Evolutionary conservation across 106 monocot species (phyloP).

Genomic region (Chionographis japonica): DNA sequence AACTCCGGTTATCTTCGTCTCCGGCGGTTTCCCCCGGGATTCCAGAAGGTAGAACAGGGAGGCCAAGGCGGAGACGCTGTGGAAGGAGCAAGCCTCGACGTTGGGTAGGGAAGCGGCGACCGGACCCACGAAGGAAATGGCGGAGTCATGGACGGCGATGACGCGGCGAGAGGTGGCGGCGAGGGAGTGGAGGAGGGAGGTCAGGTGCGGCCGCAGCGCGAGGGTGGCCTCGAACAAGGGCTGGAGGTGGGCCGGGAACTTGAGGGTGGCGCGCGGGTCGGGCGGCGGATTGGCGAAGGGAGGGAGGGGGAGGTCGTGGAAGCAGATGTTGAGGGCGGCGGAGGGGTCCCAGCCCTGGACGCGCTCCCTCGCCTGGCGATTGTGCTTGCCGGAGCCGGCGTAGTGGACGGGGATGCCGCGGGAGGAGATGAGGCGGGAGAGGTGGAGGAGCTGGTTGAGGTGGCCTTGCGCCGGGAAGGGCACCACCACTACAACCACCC

Average conservation of each 20-base stretch:
- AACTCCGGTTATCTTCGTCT: not conserved
- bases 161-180: constrained; percentile 31
- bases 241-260: constrained; percentile 48
- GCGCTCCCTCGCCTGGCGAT: constrained; percentile 49
- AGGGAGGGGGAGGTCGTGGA: constrained; percentile 42
- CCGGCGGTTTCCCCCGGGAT: not conserved
- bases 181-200: constrained; percentile 34
- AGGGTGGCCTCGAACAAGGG: constrained; percentile 38
- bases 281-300: constrained; percentile 27
- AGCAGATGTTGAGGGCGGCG: constrained; percentile 14
- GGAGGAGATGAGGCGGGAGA: constrained; percentile 35
- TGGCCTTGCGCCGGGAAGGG: constrained; percentile 75
- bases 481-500: constrained; percentile 40
- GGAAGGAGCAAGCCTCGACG: constrained; percentile 39
- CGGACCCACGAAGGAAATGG: constrained; percentile 57
- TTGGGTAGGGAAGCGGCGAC: constrained; percentile 19
- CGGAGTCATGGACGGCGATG: constrained; percentile 57
- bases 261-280: constrained; percentile 17
- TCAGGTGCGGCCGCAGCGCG: constrained; percentile 8
- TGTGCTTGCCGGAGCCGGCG: constrained; percentile 49
- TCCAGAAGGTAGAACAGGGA: constrained; percentile 33
- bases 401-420: constrained; percentile 45
- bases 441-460: constrained; percentile 70
- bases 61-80: constrained; percentile 60
- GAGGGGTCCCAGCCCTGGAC: not conserved